Evolutionary conservation across 768 basidiomycete genomes (phyloP).

Genomic region (Psilocybe azurescens): DNA sequence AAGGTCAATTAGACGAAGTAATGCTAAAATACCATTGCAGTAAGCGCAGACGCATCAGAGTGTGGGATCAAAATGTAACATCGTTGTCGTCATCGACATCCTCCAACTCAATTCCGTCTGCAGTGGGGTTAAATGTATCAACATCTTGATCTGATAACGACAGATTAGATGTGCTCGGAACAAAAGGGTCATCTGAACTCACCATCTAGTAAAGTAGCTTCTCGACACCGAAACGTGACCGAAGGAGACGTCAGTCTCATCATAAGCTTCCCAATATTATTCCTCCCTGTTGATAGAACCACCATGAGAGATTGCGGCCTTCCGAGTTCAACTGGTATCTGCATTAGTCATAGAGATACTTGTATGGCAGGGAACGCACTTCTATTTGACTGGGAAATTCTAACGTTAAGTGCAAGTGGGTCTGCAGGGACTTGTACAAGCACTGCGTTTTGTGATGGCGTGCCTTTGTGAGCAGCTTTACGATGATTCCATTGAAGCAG

Average conservation of each 20-base stretch:
- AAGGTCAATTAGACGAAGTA: background rate
- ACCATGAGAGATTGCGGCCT: slow-evolving; percentile 58
- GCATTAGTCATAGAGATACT: background rate
- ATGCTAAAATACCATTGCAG: slow-evolving; percentile 54
- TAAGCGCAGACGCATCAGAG: slow-evolving; percentile 64
- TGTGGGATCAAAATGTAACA: slow-evolving; percentile 67
- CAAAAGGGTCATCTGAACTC: background rate
- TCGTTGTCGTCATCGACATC: slow-evolving; percentile 53
- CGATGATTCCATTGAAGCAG: slow-evolving; percentile 69
- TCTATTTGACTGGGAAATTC: slow-evolving; percentile 60
- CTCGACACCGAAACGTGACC: slow-evolving; percentile 52
- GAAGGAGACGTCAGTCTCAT: slow-evolving; percentile 61
- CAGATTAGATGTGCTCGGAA: background rate
- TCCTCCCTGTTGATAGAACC: slow-evolving; percentile 70
- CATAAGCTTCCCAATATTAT: slow-evolving; percentile 58
- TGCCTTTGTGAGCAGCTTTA: slow-evolving; percentile 37
- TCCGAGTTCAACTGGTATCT: slow-evolving; percentile 66
- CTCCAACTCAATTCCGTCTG: slow-evolving; percentile 48
- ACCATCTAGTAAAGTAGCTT: slow-evolving; percentile 47
- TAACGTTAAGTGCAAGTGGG: slow-evolving; percentile 63
- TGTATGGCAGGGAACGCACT: slow-evolving; percentile 32
- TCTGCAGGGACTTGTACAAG: slow-evolving; percentile 70
- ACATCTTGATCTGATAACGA: slow-evolving; percentile 15
- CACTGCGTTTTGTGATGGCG: slow-evolving; percentile 32
- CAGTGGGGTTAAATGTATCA: slow-evolving; percentile 39